Evolutionary conservation across 352 stramenopile genomes (phyloP), one percentile per base, ranked within the genome.

Genomic region (Heterotrichella gracilis): DNA sequence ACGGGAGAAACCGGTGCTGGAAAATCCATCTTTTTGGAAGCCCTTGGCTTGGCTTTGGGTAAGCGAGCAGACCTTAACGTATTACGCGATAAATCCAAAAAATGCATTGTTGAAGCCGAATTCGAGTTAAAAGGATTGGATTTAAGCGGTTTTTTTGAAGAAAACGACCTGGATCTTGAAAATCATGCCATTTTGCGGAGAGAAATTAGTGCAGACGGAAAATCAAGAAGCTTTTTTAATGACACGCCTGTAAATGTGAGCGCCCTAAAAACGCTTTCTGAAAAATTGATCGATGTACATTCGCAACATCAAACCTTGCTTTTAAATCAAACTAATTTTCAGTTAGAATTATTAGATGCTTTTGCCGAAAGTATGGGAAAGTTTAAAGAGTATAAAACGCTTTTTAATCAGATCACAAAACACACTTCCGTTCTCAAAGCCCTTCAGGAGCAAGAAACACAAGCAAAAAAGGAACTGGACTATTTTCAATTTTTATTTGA

Each of bases 201-300:
- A n/a, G 32, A 53, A n/a, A 53, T 53, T n/a, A 53, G 32, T n/a
- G n/a, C 32, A 9, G 32, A 53, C n/a, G 32, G 32, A 53, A 53
- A 53, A 53, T 53, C 32, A 53, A 9, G 32, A 9, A 53, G 32
- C n/a, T 53, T 53, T 53, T n/a, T 53, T 9, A 53, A 53, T 53
- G 32, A 53, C n/a, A 17, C 32, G 32, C 9, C n/a, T 17, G 32
- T 53, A 53, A 53, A n/a, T n/a, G 9, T 53, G 9, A n/a, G 32
- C 32, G 32, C 32, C 9, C 32, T 53, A 53, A 53, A 53, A n/a
- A n/a, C n/a, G n/a, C 32, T 53, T 53, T 53, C 32, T 53, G 32
- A 53, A 53, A 53, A 53, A 53, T 53, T 53, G n/a, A 53, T 53
- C n/a, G 32, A 53, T 53, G n/a, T 53, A 53, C 32, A 53, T n/a